Conservation (phyloP, 768 basidiomycete genomes). For the Tricholoma matsutake region DNA sequence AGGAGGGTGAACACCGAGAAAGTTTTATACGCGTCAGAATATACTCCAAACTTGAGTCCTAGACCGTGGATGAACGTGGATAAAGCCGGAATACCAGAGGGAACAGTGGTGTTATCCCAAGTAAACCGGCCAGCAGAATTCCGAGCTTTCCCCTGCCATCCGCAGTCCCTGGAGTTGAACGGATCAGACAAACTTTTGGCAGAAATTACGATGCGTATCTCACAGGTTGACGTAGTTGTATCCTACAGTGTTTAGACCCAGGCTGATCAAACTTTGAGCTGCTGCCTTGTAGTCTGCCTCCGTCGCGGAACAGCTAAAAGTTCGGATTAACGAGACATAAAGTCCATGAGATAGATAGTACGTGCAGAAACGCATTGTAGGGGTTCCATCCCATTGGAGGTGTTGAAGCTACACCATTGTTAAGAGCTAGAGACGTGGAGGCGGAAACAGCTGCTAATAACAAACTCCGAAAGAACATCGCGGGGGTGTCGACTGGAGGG, state of each 20-base stretch:
- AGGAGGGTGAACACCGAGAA: neutral
- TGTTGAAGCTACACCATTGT: slow-evolving; percentile 40
- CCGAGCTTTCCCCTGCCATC: slow-evolving; percentile 45
- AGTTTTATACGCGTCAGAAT: slow-evolving; percentile 43
- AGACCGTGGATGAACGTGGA: slow-evolving; percentile 34
- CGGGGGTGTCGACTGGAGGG: too few relatives aligned
- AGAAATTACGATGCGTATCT: neutral
- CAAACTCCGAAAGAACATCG: too few relatives aligned
- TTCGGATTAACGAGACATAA: neutral
- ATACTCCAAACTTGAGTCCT: slow-evolving; percentile 62
- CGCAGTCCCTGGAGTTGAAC: slow-evolving; percentile 36
- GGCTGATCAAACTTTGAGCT: slow-evolving; percentile 36
- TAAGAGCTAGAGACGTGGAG: slow-evolving; percentile 19
- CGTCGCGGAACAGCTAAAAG: slow-evolving; percentile 36
- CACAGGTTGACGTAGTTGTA: slow-evolving; percentile 44
- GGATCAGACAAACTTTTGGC: neutral
- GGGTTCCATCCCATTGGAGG: slow-evolving; percentile 51
- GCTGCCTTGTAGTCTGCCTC: slow-evolving; percentile 39
- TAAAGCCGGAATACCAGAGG: slow-evolving; percentile 37
- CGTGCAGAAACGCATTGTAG: slow-evolving; percentile 45
- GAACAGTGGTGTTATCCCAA: slow-evolving; percentile 39
- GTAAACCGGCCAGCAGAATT: slow-evolving; percentile 40
- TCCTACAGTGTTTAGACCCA: slow-evolving; percentile 36
- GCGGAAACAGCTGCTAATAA: too few relatives aligned
- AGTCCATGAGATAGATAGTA: neutral